Evolutionary conservation across 495 filamentous ascomycete genomes (phyloP).

Genomic region (Pyronema omphalodes): DNA sequence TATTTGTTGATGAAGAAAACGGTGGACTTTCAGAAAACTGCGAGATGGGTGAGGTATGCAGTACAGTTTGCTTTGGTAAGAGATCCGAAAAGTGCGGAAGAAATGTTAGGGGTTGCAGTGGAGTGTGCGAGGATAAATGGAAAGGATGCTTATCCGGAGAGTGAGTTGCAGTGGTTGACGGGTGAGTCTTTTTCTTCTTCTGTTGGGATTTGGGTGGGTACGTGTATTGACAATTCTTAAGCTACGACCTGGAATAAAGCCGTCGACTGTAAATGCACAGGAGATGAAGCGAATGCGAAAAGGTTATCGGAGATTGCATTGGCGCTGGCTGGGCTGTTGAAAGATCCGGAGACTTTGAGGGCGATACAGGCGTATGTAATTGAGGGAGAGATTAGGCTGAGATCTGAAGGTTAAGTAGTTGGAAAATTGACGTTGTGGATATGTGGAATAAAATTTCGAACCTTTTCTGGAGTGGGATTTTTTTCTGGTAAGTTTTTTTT

Average conservation of each 20-base stretch:
- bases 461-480: no score
- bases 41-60: constrained; percentile 15
- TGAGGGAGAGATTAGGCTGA: constrained; percentile 1
- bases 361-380: constrained; percentile 14
- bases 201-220: not conserved
- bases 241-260: constrained; percentile 21
- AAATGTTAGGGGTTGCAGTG: constrained; percentile 39
- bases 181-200: constrained; percentile 4
- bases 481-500: no score
- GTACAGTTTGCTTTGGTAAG: constrained; percentile 19
- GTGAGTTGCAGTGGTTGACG: constrained; percentile 64
- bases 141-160: constrained; percentile 38
- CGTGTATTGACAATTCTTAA: constrained; percentile 4
- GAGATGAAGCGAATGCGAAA: constrained; percentile 13
- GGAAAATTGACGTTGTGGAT: no score
- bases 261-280: constrained; percentile 18
- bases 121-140: constrained; percentile 26
- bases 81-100: constrained; percentile 28
- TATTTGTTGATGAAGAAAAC: constrained; percentile 9
- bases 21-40: constrained; percentile 11
- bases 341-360: constrained; percentile 11
- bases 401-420: no score
- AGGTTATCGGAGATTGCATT: constrained; percentile 18
- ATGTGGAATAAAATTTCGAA: no score
- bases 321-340: constrained; percentile 13